Base-by-base conservation (phyloP, 2,329 filamentous ascomycete genomes). In the Gliomastix tumulicola region DNA sequence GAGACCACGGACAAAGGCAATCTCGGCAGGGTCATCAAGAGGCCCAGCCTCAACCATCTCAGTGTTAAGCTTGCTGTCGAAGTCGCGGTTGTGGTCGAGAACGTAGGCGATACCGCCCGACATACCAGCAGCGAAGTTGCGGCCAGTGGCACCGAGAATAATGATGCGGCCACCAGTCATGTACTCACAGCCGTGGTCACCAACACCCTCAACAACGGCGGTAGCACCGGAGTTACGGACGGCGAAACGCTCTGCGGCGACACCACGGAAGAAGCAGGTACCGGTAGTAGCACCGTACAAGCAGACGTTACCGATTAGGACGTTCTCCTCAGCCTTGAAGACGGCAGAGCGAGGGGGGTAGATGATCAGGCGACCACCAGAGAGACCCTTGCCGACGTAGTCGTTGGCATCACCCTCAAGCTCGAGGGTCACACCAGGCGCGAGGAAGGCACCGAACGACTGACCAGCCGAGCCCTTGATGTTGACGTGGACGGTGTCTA, bases 111-210 rank as follows among this genome's bases (percentile, higher is more conserved):
- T 96, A 71, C 90, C 90, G 56, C 90, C 90, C 54, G 89, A 96
- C 90, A 97, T 97, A 72, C 90, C 90, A 43, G 90, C 90, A 50
- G 89, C 90, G 55, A 97, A 97, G 72, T 97, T 97, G 50, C 90
- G 89, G 32, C 90, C 90, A 55, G 88, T 95, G 52, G 77, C 79
- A 40, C 90, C 90, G 33, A 97, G 75, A 53, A 94, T 76, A 45
- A 97, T 69, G 35, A 96, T 74, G 55, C 89, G 87, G 56, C 90
- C 90, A 58, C 90, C 90, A 53, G 90, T 96, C 90, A 97, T 97
- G 76, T 97, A 97, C 72, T 97, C 90, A 57, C 89, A 96, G 44
- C 88, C 86, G 59, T 97, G 90, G 61, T 97, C 90, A 71, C 90
- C 90, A 46, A 94, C 78, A 65, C 90, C 90, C 65, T 97, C 90